Base-by-base conservation (phyloP, 108 stramenopile species). In the Skeletonema potamos region DNA sequence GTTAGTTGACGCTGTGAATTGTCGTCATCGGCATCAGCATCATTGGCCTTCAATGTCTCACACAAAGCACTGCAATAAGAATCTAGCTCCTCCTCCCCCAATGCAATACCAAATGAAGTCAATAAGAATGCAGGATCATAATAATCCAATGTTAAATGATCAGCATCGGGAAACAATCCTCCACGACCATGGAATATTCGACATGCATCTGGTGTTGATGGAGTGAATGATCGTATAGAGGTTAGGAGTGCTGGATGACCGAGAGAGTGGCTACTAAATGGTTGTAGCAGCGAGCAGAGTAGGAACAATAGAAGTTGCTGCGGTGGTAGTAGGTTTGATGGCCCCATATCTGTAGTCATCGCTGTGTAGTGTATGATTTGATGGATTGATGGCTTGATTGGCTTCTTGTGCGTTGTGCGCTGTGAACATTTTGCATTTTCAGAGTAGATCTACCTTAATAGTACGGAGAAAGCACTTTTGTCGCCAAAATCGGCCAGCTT, bases 121-220 rank as follows among this genome's bases (percentile, higher is more conserved):
- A 82, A 22, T 7, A 82, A 36, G 44, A 69, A 66, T 11, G 76
- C 81, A 30, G 81, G 81, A 22, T 69, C 74, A 55, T 71, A 82
- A 43, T 54, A 82, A 66, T 82, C 81, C 28, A 82, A 27, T 30
- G 81, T 76, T 12, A 82, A 48, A 64, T 82, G 81, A 26, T 82
- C 74, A 39, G 62, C 74, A 43, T 64, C 81, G 13, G 62, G 68
- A 76, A 48, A 74, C 0, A 66, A 58, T 17, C 73, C 79, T 26
- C 79, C 79, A 26, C 79, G 39, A 12, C 79, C 79, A 70, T 80
- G 73, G 67, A 80, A 80, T 39, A 80, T 54, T 20, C 79, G 39
- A 33, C 73, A 65, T 39, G 67, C 67, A 68, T 68, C 67, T 22
- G 26, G 11, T 32, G n/a, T 12, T 17, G 39, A 41, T 41, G 10